Percentiles rank a stretch among this genome's conserved stretches.
Evolutionary conservation across 2,329 filamentous ascomycete genomes (phyloP).

Genomic region (Penicillium psychrosexuale): DNA sequence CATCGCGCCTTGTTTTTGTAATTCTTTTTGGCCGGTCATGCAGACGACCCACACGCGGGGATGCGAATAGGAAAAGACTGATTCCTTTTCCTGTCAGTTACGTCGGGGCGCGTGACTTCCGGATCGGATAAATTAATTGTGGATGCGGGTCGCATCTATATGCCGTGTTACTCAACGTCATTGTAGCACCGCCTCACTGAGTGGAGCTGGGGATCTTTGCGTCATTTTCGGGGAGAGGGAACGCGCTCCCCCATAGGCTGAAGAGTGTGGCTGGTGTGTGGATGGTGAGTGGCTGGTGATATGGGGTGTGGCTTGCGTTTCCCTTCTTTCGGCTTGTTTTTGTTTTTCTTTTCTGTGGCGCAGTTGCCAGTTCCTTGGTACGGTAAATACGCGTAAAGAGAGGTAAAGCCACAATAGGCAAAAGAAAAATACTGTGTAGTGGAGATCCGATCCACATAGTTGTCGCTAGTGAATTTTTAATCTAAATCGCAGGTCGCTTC

Average conservation of each 20-base stretch:
- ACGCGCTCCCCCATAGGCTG: neutral
- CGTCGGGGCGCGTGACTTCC: neutral
- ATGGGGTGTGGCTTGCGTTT: neutral
- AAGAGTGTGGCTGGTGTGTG: constrained; percentile 4
- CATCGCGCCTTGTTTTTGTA: neutral
- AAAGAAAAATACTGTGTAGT: neutral
- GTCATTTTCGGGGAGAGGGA: constrained; percentile 6
- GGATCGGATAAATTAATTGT: neutral
- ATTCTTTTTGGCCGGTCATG: neutral
- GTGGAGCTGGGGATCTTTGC: neutral
- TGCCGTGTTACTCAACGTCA: constrained; percentile 3
- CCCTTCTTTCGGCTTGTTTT: neutral
- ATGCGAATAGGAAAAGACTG: neutral
- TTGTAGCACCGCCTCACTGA: constrained; percentile 8
- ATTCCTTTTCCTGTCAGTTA: neutral
- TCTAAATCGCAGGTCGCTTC: neutral
- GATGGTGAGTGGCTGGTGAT: neutral
- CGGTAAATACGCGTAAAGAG: neutral
- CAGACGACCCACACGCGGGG: neutral
- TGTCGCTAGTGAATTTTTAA: neutral
- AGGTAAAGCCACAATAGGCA: neutral
- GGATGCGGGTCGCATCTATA: neutral
- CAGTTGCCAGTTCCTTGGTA: neutral
- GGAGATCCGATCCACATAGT: constrained; percentile 1
- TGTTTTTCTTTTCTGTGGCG: neutral